These are phyloP conservation scores for Cardamine resedifolia DNA, from an alignment of 345 rosid species.

Conservation along the genomic window DNA sequence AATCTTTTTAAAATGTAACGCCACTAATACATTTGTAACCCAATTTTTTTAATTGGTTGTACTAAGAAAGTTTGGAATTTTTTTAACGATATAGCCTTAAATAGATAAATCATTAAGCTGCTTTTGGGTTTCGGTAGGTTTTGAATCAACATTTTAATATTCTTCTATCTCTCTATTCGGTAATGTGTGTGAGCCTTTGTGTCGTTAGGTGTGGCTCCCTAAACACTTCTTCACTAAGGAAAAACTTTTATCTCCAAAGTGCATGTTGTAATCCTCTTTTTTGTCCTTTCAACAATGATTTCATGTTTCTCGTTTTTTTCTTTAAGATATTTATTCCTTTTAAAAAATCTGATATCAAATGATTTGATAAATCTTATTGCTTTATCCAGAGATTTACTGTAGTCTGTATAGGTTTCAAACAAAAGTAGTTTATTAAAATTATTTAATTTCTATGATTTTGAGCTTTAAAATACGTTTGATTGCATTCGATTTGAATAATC, in stretches of 20 bases:
- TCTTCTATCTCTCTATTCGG: constrained; percentile 29
- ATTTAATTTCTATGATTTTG: background rate
- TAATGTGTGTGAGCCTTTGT: constrained; percentile 21
- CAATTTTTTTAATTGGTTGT: background rate
- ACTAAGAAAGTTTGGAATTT: background rate
- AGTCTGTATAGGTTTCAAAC: background rate
- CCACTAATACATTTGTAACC: background rate
- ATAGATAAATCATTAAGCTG: background rate
- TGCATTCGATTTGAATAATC: background rate
- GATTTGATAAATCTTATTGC: background rate
- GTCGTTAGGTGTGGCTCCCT: constrained; percentile 31
- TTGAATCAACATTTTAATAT: background rate
- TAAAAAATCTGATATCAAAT: background rate
- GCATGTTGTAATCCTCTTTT: constrained; percentile 14
- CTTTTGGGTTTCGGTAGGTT: constrained; percentile 18
- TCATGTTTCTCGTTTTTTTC: constrained; percentile 8
- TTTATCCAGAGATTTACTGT: background rate
- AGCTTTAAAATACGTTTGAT: background rate
- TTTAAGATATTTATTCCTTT: background rate
- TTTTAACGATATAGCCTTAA: background rate
- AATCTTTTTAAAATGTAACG: background rate
- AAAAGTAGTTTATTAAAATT: background rate
- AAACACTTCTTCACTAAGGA: constrained; percentile 40
- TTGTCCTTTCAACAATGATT: constrained; percentile 29
- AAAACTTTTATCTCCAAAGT: constrained; percentile 18